Conservation (phyloP, 495 filamentous ascomycete species). For the Rusavskia elegans region DNA sequence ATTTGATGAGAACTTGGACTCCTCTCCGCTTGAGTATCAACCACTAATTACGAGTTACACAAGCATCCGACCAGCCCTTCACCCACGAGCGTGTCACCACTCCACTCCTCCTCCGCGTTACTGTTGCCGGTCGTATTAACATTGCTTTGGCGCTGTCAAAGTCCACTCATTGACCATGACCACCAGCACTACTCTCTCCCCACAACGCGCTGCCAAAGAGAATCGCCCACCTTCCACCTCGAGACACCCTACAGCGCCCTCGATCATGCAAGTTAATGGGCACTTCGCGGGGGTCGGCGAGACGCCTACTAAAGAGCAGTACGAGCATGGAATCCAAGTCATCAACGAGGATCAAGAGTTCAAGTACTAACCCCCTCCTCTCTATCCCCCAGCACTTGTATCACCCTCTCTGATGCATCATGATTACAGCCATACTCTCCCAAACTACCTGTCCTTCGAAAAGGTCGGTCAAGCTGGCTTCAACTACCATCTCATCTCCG, state of each 20-base stretch:
- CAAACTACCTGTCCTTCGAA: constrained; percentile 63
- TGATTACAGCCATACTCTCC: constrained; percentile 52
- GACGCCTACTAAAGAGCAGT: constrained; percentile 47
- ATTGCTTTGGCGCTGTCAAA: not conserved
- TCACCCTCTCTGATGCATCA: not conserved
- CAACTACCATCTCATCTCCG: constrained; percentile 97
- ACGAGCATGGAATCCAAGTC: constrained; percentile 90
- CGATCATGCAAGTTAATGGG: constrained; percentile 62
- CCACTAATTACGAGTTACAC: not conserved
- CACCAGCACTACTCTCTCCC: not conserved
- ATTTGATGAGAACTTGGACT: no score
- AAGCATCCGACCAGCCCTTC: not conserved
- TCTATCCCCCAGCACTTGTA: not conserved
- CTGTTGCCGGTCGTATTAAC: no score
- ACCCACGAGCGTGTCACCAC: not conserved
- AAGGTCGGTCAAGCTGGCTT: constrained; percentile 76
- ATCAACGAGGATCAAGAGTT: constrained; percentile 91
- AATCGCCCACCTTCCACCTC: constrained; percentile 7
- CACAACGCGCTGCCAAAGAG: not conserved
- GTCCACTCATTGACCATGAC: not conserved
- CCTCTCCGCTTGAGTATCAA: no score
- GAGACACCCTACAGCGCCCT: constrained; percentile 34
- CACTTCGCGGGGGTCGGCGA: constrained; percentile 73
- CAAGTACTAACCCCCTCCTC: constrained; percentile 45
- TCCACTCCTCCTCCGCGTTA: not conserved